These are phyloP conservation scores for Naganishia cerealis DNA, from an alignment of 1,284 basidiomycete species.

Conservation along the genomic window DNA sequence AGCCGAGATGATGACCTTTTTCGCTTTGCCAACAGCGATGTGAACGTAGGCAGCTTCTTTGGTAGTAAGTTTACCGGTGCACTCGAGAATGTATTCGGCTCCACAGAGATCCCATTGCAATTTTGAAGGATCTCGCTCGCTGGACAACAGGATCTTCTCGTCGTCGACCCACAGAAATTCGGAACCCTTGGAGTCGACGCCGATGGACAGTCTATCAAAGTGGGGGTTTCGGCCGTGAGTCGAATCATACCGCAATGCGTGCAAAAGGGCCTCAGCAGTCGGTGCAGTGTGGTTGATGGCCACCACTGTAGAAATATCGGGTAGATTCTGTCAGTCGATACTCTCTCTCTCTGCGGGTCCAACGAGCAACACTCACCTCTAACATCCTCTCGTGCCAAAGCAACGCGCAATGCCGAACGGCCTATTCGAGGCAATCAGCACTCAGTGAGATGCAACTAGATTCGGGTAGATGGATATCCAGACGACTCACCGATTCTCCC, in stretches of 20 bases:
- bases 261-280: conserved; percentile 49
- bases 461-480: neutral
- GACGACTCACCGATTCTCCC: conserved; percentile 50
- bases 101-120: conserved; percentile 51
- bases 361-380: conserved; percentile 22
- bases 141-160: conserved; percentile 51
- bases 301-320: conserved; percentile 43
- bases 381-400: conserved; percentile 38
- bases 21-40: conserved; percentile 48
- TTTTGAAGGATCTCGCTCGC: conserved; percentile 48
- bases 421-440: conserved; percentile 22
- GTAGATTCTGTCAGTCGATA: conserved; percentile 39
- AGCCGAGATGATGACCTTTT: conserved; percentile 55
- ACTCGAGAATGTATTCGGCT: conserved; percentile 53
- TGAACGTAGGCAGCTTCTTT: conserved; percentile 50
- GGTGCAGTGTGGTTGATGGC: conserved; percentile 56
- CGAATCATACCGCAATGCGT: conserved; percentile 52
- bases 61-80: conserved; percentile 52
- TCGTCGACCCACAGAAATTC: conserved; percentile 47
- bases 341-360: neutral
- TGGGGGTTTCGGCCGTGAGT: conserved; percentile 52
- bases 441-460: neutral
- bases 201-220: conserved; percentile 42
- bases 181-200: conserved; percentile 42
- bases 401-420: conserved; percentile 41